Conservation (phyloP, 345 rosid species). For the Hypericum androsaemum region DNA sequence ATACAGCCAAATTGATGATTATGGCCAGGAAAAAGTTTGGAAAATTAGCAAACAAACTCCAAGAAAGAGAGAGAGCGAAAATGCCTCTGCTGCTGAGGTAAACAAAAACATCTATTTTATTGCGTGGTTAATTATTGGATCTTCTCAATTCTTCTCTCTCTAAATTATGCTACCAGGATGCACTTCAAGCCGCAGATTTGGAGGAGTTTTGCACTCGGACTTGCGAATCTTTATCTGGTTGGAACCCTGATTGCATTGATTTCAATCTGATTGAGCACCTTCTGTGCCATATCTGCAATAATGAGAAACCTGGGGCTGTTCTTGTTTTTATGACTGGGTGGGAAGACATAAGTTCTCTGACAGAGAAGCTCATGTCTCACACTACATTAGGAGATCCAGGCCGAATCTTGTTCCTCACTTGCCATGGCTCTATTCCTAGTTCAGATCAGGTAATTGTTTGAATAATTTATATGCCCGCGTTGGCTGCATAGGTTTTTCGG, state of each 20-base stretch:
- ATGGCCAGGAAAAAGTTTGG: slow-evolving; percentile 86
- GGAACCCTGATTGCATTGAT: slow-evolving; percentile 93
- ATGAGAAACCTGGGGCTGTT: slow-evolving; percentile 70
- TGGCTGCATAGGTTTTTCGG: too few species aligned
- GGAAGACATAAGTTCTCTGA: slow-evolving; percentile 84
- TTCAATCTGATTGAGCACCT: slow-evolving; percentile 78
- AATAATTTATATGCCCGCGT: too few species aligned
- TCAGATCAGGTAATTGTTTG: slow-evolving; percentile 63
- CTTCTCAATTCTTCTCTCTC: slow-evolving; percentile 11
- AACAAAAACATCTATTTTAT: slow-evolving; percentile 3
- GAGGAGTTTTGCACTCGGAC: slow-evolving; percentile 49
- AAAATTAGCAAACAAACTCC: slow-evolving; percentile 73
- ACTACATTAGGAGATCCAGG: slow-evolving; percentile 60
- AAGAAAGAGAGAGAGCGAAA: slow-evolving; percentile 76
- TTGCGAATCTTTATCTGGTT: slow-evolving; percentile 60
- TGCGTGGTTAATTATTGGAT: not conserved
- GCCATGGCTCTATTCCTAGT: slow-evolving; percentile 97
- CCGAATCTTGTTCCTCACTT: slow-evolving; percentile 62
- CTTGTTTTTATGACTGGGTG: slow-evolving; percentile 93
- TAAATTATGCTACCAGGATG: slow-evolving; percentile 41
- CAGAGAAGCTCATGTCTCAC: slow-evolving; percentile 71
- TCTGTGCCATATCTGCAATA: slow-evolving; percentile 57
- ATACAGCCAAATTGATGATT: slow-evolving; percentile 77
- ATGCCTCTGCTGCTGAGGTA: slow-evolving; percentile 84
- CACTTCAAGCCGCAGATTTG: slow-evolving; percentile 60